These are phyloP conservation scores for Sicyos baderoa DNA, from an alignment of 306 rosid genomes.

Conservation along the genomic window DNA sequence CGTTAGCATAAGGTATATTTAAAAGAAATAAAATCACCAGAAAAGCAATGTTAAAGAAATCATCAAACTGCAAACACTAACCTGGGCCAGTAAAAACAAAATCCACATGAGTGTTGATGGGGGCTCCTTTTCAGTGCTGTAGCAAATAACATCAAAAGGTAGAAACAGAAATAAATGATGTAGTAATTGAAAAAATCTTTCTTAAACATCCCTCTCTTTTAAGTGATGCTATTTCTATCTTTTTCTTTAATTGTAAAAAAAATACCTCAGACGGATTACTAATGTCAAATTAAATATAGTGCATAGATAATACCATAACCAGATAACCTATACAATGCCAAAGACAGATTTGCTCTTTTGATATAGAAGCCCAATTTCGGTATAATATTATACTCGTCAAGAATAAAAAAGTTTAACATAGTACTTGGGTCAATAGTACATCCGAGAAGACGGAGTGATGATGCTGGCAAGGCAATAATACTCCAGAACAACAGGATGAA, in stretches of 20 bases:
- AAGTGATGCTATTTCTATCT: not conserved
- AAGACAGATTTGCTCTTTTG: not conserved
- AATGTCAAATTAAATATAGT: not conserved
- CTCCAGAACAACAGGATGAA: no score
- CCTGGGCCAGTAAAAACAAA: slow-evolving; percentile 91
- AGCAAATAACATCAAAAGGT: slow-evolving; percentile 19
- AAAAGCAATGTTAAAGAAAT: slow-evolving; percentile 5
- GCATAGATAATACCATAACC: not conserved
- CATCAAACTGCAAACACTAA: slow-evolving; percentile 25
- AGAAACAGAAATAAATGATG: slow-evolving; percentile 20
- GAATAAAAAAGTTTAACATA: not conserved
- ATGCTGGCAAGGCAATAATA: no score
- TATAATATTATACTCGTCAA: not conserved
- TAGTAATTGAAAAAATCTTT: not conserved
- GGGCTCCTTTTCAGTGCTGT: slow-evolving; percentile 71
- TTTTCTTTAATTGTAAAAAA: not conserved
- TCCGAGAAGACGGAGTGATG: not conserved
- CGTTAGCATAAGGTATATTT: slow-evolving; percentile 20
- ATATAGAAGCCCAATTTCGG: not conserved
- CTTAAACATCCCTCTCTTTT: not conserved
- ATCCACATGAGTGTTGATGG: slow-evolving; percentile 96
- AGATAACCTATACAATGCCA: not conserved
- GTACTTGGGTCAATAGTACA: not conserved
- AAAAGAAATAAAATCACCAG: not conserved
- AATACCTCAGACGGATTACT: not conserved